Percentiles rank a stretch among this genome's conserved stretches.
These are phyloP conservation scores for Roridomyces roridus DNA, from an alignment of 768 basidiomycete species.

Conservation along the genomic window DNA sequence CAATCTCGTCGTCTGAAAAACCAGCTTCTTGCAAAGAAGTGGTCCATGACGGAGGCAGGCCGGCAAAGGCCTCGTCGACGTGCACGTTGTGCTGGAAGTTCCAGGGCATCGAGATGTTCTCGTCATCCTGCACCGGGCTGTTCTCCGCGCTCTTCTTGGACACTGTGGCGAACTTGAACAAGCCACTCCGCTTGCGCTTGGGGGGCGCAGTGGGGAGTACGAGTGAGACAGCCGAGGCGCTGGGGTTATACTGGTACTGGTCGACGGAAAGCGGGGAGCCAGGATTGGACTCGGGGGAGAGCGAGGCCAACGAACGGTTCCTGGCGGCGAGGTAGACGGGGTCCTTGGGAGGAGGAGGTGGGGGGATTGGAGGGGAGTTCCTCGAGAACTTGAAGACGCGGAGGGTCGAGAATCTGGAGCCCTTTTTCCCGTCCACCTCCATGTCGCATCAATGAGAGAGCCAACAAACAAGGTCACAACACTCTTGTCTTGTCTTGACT, in stretches of 20 bases:
- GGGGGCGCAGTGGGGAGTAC: constrained; percentile 41
- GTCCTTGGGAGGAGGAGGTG: constrained; percentile 73
- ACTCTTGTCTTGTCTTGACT: no score
- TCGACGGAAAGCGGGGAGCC: constrained; percentile 47
- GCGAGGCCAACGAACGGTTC: constrained; percentile 51
- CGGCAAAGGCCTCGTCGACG: constrained; percentile 73
- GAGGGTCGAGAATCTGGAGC: constrained; percentile 27
- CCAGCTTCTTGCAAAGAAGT: constrained; percentile 64
- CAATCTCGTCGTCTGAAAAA: constrained; percentile 73
- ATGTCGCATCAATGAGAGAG: not conserved
- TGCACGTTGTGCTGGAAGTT: constrained; percentile 87
- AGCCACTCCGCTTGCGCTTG: constrained; percentile 29
- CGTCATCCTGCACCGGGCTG: constrained; percentile 48
- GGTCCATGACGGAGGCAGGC: constrained; percentile 79
- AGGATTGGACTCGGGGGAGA: constrained; percentile 50
- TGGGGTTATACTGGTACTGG: constrained; percentile 40
- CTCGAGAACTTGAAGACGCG: constrained; percentile 24
- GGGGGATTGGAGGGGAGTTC: constrained; percentile 37
- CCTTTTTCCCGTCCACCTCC: constrained; percentile 28
- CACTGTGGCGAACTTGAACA: constrained; percentile 51
- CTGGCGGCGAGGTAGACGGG: constrained; percentile 50
- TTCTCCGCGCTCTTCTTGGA: constrained; percentile 34
- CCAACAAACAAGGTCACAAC: not conserved
- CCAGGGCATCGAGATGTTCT: constrained; percentile 72
- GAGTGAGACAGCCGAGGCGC: constrained; percentile 40